Evolutionary conservation across 108 stramenopile species (phyloP).

Genomic region (Cyclotella choctawhatcheeana): DNA sequence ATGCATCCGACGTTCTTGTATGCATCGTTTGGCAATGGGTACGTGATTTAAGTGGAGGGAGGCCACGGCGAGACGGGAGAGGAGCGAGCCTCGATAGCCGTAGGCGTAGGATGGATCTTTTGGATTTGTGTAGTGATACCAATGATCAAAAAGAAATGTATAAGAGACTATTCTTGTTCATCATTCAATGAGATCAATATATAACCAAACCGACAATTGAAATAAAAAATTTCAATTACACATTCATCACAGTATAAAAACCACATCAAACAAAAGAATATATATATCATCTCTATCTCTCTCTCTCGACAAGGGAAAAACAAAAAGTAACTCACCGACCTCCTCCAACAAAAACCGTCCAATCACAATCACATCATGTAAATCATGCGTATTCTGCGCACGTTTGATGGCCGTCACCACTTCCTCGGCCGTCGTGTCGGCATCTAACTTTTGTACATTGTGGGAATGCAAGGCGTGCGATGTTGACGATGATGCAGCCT

Average conservation of each 20-base stretch:
- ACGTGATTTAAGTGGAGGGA: conserved; percentile 75
- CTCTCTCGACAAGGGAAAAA: too few relatives aligned
- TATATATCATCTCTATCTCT: too few relatives aligned
- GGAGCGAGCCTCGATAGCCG: conserved; percentile 78
- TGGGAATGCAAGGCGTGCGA: conserved; percentile 57
- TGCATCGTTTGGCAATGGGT: conserved; percentile 65
- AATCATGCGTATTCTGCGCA: conserved; percentile 82
- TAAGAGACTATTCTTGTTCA: too few relatives aligned
- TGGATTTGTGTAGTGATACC: too few relatives aligned
- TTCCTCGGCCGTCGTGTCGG: conserved; percentile 69
- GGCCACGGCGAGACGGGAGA: conserved; percentile 83
- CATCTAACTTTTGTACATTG: conserved; percentile 51
- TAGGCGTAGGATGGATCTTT: conserved; percentile 60
- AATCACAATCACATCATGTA: conserved; percentile 68
- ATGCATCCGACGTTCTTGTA: conserved; percentile 59
- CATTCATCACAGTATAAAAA: too few relatives aligned
- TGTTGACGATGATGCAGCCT: not conserved
- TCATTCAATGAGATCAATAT: not conserved
- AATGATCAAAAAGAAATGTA: too few relatives aligned
- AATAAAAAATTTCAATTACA: too few relatives aligned
- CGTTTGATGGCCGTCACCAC: conserved; percentile 71
- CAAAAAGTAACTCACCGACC: too few relatives aligned
- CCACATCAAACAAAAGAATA: too few relatives aligned
- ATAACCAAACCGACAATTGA: not conserved
- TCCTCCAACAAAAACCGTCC: too few relatives aligned